Conservation (phyloP, 2,329 filamentous ascomycete species). For the Amauroascus verrucosus region DNA sequence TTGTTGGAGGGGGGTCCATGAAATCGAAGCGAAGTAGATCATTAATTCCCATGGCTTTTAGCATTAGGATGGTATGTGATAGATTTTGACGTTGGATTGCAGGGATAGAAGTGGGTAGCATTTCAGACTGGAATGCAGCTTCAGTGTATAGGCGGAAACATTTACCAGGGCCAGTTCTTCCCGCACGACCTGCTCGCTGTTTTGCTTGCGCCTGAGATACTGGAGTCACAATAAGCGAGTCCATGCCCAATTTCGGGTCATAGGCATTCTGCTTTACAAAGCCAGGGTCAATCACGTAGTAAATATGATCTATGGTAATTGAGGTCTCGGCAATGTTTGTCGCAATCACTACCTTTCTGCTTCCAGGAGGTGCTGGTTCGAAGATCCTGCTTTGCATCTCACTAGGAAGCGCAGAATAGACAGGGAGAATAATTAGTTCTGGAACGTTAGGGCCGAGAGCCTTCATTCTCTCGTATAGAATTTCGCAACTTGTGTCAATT, state of each 20-base stretch:
- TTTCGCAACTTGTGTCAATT: constrained; percentile 90
- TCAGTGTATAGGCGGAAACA: constrained; percentile 95
- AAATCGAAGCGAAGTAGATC: constrained; percentile 96
- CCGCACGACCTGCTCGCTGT: constrained; percentile 83
- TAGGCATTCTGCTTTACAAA: constrained; percentile 98
- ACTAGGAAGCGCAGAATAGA: constrained; percentile 87
- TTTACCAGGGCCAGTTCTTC: constrained; percentile 89
- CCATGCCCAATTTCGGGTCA: constrained; percentile 95
- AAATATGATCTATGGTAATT: constrained; percentile 95
- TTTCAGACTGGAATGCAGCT: constrained; percentile 88
- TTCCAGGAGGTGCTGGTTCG: constrained; percentile 76
- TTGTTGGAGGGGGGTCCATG: constrained; percentile 95
- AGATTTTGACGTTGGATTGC: constrained; percentile 95
- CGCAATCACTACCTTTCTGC: constrained; percentile 88
- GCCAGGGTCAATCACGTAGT: constrained; percentile 92
- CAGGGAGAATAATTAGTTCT: constrained; percentile 82
- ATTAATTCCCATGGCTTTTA: constrained; percentile 99
- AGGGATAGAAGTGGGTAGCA: constrained; percentile 90
- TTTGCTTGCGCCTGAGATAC: constrained; percentile 96
- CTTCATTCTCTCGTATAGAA: constrained; percentile 92
- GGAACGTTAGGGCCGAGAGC: constrained; percentile 81
- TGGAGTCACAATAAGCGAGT: constrained; percentile 86
- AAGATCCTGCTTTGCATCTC: constrained; percentile 94
- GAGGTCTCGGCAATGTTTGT: constrained; percentile 98
- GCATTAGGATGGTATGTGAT: constrained; percentile 85